Conservation (phyloP, 192 early-diverging fungal genomes). For the Coemansia sp. region DNA sequence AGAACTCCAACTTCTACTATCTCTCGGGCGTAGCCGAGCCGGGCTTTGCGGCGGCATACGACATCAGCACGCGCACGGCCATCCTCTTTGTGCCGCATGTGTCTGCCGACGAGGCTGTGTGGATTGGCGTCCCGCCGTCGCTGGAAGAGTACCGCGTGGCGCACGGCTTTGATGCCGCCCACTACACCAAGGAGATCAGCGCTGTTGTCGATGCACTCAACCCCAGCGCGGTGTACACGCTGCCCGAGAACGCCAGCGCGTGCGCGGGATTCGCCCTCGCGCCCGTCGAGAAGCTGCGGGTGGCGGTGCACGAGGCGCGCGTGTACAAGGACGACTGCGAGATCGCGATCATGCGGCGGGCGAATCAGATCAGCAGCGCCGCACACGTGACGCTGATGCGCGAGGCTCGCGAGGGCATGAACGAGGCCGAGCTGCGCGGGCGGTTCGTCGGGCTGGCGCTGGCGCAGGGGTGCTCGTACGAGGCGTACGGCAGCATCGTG, state of each 20-base stretch:
- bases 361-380: slow-evolving; percentile 70
- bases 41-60: slow-evolving; percentile 69
- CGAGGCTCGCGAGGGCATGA: slow-evolving; percentile 59
- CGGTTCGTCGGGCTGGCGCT: slow-evolving; percentile 75
- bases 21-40: slow-evolving; percentile 77
- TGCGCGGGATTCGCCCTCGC: background rate
- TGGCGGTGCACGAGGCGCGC: slow-evolving; percentile 74
- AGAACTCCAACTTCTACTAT: slow-evolving; percentile 88
- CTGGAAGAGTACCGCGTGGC: slow-evolving; percentile 52
- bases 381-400: slow-evolving; percentile 83
- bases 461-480: slow-evolving; percentile 64
- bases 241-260: slow-evolving; percentile 24
- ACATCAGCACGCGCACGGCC: slow-evolving; percentile 60
- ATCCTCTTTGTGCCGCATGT: slow-evolving; percentile 71
- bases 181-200: slow-evolving; percentile 59
- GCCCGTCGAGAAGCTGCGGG: slow-evolving; percentile 44
- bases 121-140: slow-evolving; percentile 73
- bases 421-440: slow-evolving; percentile 75
- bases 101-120: slow-evolving; percentile 69
- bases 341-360: slow-evolving; percentile 73
- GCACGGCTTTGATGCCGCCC: slow-evolving; percentile 73
- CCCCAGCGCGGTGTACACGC: slow-evolving; percentile 54
- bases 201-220: slow-evolving; percentile 45
- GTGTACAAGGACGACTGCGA: slow-evolving; percentile 79
- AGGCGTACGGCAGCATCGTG: slow-evolving; percentile 86